Evolutionary conservation across 768 basidiomycete species (phyloP), one percentile per base, ranked within the genome.

Genomic region (Saitozyma podzolica): DNA sequence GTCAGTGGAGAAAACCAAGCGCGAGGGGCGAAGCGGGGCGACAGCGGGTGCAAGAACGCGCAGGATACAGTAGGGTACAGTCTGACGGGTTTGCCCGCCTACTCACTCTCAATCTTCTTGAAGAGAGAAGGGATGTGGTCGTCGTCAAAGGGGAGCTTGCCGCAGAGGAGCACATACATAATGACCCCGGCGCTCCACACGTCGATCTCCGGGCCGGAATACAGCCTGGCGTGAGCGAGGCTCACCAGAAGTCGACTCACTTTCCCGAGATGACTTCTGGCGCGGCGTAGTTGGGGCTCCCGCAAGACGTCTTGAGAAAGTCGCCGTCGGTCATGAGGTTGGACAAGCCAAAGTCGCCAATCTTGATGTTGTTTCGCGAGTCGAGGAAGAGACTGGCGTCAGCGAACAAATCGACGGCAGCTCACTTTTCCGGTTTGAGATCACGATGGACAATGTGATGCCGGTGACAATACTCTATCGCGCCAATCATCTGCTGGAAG

Each of bases 121-220:
- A 98, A 98, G 10, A 99, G 81, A 0, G 86, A 84, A 54, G 92
- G 91, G 48, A 98, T 92, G 75, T 96, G 90, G 50, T 96, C 92
- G 80, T 98, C 94, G 81, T 98, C 96, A 76, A 99, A 99, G 0
- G 96, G 96, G 40, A 99, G 84, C 52, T 90, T 83, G 6, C 95
- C 96, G 74, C 91, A 94, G 6, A 99, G 85, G 88, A 99, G 93
- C 61, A 98, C 96, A 81, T 94, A 97, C 56, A 99, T 85, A 68
- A 99, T 98, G n/a, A 99, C 95, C 0, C 96, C 96, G 59, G 91
- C 91, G 69, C 91, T 92, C 96, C 96, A 99, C 10, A 98, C 92
- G 67, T 99, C 96, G 73, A 98, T 96, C 80, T 98, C 96, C 0
- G 95, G 94, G 0, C 96, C 96, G 0, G 92, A 92, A 76, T 99